These are phyloP conservation scores for Escallonia herrerae DNA, from an alignment of 129 eudicot species.

Conservation along the genomic window DNA sequence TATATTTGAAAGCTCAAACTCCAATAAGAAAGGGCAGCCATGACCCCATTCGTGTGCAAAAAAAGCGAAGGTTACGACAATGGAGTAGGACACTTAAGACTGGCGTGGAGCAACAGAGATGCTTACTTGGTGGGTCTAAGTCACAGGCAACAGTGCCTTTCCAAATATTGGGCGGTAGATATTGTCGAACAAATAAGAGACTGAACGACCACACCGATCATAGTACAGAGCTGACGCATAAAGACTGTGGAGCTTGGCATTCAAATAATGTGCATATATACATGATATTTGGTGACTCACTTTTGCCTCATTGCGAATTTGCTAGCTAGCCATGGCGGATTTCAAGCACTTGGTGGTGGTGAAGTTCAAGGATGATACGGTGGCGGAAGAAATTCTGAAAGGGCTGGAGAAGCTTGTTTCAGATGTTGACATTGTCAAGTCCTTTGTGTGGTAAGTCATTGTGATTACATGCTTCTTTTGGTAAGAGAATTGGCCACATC, in stretches of 20 bases:
- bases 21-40: too few relatives aligned
- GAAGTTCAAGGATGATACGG: constrained; percentile 74
- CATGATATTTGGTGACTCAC: background rate
- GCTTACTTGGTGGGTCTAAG: background rate
- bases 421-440: constrained; percentile 67
- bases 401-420: constrained; percentile 75
- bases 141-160: background rate
- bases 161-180: constrained; percentile 1
- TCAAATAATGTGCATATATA: background rate
- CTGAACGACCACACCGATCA: background rate
- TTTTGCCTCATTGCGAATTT: background rate
- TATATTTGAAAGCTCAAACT: too few relatives aligned
- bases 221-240: too few relatives aligned
- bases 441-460: constrained; percentile 68
- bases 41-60: too few relatives aligned
- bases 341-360: constrained; percentile 84
- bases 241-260: background rate
- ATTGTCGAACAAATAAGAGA: background rate
- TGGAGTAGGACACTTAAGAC: too few relatives aligned
- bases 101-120: background rate
- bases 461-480: background rate
- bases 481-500: background rate
- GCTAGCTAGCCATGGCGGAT: constrained; percentile 33
- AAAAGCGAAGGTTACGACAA: too few relatives aligned
- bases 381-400: constrained; percentile 59